A percentile compares a stretch with the other conserved stretches of the same genome.
Conservation (phyloP, 768 basidiomycete species). For the Tephrocybe rancida region DNA sequence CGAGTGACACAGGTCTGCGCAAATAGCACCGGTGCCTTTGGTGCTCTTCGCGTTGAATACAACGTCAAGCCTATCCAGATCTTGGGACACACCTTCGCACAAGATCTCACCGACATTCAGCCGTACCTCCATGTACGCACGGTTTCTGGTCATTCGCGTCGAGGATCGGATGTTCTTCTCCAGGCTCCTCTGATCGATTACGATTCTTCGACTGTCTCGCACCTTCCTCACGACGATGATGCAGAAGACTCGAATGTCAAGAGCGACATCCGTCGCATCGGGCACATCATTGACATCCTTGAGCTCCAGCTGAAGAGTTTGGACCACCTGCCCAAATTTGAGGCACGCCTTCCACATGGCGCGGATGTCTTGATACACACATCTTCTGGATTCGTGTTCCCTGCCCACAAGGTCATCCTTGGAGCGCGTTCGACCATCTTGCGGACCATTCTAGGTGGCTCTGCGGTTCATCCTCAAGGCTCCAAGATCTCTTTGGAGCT, state of each 20-base stretch:
- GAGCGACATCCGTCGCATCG: conserved; percentile 36
- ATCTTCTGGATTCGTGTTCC: conserved; percentile 44
- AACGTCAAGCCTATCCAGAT: conserved; percentile 56
- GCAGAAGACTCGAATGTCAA: conserved; percentile 38
- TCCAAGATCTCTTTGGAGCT: conserved; percentile 33
- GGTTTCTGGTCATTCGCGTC: neutral
- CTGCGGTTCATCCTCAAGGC: conserved; percentile 24
- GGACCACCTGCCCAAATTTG: conserved; percentile 8
- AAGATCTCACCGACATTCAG: conserved; percentile 66
- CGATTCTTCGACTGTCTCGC: neutral
- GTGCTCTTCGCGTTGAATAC: conserved; percentile 78
- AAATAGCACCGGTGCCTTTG: conserved; percentile 87
- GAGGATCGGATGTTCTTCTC: neutral
- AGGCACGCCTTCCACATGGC: conserved; percentile 41
- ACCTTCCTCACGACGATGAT: conserved; percentile 27
- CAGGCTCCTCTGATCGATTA: neutral
- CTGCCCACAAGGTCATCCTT: conserved; percentile 70
- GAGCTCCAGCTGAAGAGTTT: conserved; percentile 24
- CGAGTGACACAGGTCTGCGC: conserved; percentile 84
- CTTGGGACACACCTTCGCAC: conserved; percentile 55
- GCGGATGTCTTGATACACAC: conserved; percentile 65
- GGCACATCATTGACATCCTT: conserved; percentile 35
- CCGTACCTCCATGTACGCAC: conserved; percentile 53
- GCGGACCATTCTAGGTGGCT: conserved; percentile 40
- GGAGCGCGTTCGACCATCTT: conserved; percentile 58